A percentile compares a stretch with the other conserved stretches of the same genome.
These are phyloP conservation scores for Venturia effusa DNA, from an alignment of 2,329 filamentous ascomycete genomes.

Conservation along the genomic window DNA sequence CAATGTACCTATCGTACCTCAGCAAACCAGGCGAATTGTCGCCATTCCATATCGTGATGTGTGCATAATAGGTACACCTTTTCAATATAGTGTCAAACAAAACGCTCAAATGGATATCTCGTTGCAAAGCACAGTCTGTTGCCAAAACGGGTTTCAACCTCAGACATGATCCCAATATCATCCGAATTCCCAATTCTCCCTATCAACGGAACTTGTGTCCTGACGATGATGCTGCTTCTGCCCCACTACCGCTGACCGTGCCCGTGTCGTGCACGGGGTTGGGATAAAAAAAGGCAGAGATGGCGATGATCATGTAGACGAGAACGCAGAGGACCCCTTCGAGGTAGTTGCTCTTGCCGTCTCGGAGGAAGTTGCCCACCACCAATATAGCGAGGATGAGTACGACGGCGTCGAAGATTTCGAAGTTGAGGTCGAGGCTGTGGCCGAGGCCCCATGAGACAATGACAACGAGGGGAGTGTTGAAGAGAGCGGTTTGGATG, in stretches of 20 bases:
- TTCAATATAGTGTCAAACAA: not conserved
- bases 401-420: constrained; percentile 74
- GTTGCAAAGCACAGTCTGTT: not conserved
- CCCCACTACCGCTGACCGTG: not conserved
- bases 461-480: constrained; percentile 71
- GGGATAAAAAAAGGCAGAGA: constrained; percentile 52
- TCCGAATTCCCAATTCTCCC: not conserved
- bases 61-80: not conserved
- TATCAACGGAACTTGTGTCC: not conserved
- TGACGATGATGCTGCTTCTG: not conserved
- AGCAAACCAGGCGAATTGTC: not conserved
- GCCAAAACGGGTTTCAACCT: not conserved
- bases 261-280: constrained; percentile 25
- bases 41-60: not conserved
- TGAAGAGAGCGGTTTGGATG: constrained; percentile 82
- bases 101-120: not conserved
- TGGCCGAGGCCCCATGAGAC: constrained; percentile 69
- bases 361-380: constrained; percentile 76
- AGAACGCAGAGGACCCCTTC: constrained; percentile 74
- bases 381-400: constrained; percentile 76
- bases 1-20: not conserved
- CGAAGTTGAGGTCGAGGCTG: constrained; percentile 71
- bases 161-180: not conserved
- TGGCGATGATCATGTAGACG: constrained; percentile 52
- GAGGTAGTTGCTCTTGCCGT: constrained; percentile 83